These are phyloP conservation scores for Syzygium aromaticum DNA, from an alignment of 345 rosid genomes.

Conservation along the genomic window DNA sequence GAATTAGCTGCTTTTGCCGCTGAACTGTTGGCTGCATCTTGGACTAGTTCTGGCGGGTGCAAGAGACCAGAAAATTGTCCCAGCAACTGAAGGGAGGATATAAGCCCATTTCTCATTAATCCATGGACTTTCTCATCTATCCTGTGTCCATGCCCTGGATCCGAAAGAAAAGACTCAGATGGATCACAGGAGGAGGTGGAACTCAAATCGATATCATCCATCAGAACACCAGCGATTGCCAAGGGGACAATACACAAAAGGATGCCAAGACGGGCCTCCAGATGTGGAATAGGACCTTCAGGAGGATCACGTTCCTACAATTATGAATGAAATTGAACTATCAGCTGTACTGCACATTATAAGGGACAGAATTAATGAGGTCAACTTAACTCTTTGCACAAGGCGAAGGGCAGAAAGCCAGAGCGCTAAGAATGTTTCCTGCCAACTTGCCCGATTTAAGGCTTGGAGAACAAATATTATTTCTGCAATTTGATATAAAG, in stretches of 20 bases:
- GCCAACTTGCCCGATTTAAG: conserved; percentile 57
- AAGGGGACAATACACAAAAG: conserved; percentile 54
- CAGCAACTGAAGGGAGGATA: conserved; percentile 44
- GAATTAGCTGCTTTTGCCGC: conserved; percentile 43
- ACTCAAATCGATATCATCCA: conserved; percentile 14
- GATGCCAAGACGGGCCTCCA: conserved; percentile 53
- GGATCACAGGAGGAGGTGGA: conserved; percentile 16
- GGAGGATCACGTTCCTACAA: conserved; percentile 50
- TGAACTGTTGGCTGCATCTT: conserved; percentile 39
- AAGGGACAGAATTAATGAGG: not conserved
- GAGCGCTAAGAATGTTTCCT: conserved; percentile 61
- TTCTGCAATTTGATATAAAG: conserved; percentile 25
- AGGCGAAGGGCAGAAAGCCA: conserved; percentile 74
- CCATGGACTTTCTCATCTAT: conserved; percentile 9
- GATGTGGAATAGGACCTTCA: conserved; percentile 68
- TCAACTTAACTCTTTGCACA: conserved; percentile 51
- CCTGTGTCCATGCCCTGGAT: conserved; percentile 11
- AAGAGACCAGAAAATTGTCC: conserved; percentile 48
- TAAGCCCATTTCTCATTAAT: conserved; percentile 25
- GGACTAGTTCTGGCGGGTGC: conserved; percentile 40
- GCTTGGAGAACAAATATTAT: conserved; percentile 32
- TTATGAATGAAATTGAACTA: not conserved
- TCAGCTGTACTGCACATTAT: not conserved
- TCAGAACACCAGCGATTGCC: conserved; percentile 37
- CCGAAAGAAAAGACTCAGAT: conserved; percentile 6